Conservation (phyloP, 2,329 filamentous ascomycete genomes). For the Sporothrix humicola region DNA sequence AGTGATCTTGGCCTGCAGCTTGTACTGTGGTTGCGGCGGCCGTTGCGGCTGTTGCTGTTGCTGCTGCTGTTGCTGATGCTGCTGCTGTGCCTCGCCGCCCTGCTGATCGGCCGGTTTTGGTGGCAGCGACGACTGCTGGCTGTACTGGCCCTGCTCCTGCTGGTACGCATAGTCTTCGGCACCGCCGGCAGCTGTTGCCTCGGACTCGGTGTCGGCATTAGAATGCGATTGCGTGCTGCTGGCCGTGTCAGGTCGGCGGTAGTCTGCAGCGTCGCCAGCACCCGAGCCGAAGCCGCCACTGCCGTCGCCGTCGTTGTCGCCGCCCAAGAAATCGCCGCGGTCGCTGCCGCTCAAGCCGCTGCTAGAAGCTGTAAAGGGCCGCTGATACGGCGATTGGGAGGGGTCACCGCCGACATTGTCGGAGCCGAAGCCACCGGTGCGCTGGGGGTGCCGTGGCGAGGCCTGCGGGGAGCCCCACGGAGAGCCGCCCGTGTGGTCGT, state of each 20-base stretch:
- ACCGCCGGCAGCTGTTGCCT: slow-evolving; percentile 39
- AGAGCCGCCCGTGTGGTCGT: slow-evolving; percentile 59
- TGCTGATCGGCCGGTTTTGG: neutral
- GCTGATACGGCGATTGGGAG: slow-evolving; percentile 50
- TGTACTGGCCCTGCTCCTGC: neutral
- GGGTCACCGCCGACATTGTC: slow-evolving; percentile 50
- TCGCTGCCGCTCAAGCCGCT: slow-evolving; percentile 51
- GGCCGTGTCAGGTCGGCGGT: slow-evolving; percentile 55
- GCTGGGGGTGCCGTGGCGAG: slow-evolving; percentile 54
- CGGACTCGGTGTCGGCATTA: slow-evolving; percentile 49
- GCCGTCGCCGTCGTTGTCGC: slow-evolving; percentile 20
- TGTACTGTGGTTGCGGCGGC: slow-evolving; percentile 71
- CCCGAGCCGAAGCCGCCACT: slow-evolving; percentile 45
- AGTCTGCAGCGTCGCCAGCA: slow-evolving; percentile 47
- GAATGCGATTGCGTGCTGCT: slow-evolving; percentile 54
- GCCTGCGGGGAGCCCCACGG: slow-evolving; percentile 63
- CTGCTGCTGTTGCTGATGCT: slow-evolving; percentile 40
- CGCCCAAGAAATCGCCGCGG: slow-evolving; percentile 40
- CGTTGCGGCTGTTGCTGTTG: slow-evolving; percentile 57
- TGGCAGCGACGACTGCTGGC: neutral
- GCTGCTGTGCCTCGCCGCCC: slow-evolving; percentile 25
- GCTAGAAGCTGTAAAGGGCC: slow-evolving; percentile 47
- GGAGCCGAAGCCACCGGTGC: slow-evolving; percentile 50
- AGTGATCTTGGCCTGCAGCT: slow-evolving; percentile 92
- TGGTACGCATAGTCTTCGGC: slow-evolving; percentile 42